phyloP scores from a whole-genome alignment of 2,329 filamentous ascomycete genomes.

The Blastomyces gilchristii region DNA sequence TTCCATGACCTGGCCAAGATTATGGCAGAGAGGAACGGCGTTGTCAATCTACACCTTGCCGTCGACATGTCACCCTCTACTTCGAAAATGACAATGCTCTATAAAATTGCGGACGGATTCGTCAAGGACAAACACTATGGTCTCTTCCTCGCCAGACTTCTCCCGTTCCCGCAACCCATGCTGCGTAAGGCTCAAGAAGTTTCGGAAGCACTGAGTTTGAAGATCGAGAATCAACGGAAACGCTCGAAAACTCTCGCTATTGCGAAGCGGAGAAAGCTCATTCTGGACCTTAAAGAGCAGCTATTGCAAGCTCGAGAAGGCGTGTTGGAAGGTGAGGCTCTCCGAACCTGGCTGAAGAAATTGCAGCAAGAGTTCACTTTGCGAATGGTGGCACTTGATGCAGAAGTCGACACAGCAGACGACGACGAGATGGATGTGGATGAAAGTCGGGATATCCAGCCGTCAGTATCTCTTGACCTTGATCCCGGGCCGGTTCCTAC shows the following conservation, averaged over 20 bases:
- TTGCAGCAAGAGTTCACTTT: conserved; percentile 66
- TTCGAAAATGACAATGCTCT: conserved; percentile 72
- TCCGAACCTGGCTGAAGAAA: conserved; percentile 54
- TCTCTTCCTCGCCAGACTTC: conserved; percentile 63
- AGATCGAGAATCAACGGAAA: conserved; percentile 49
- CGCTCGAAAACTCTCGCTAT: conserved; percentile 49
- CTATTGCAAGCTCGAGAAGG: conserved; percentile 58
- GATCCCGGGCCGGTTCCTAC: not conserved
- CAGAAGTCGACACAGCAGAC: conserved; percentile 18
- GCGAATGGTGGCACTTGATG: conserved; percentile 54
- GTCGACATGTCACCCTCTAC: conserved; percentile 52
- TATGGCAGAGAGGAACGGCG: conserved; percentile 62
- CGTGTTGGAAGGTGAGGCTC: conserved; percentile 51
- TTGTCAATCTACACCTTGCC: conserved; percentile 71
- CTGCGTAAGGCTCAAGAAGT: conserved; percentile 59
- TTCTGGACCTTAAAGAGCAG: conserved; percentile 63
- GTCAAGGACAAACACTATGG: conserved; percentile 69
- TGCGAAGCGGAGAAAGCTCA: conserved; percentile 57
- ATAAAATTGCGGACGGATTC: conserved; percentile 65
- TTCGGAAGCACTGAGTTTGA: conserved; percentile 50
- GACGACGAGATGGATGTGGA: conserved; percentile 8
- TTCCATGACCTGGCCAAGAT: conserved; percentile 74
- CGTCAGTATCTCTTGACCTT: conserved; percentile 2
- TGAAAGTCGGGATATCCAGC: not conserved
- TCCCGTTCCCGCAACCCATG: conserved; percentile 60